Conservation (phyloP, 2,329 filamentous ascomycete genomes). For the Pseudogymnoascus verrucosus region DNA sequence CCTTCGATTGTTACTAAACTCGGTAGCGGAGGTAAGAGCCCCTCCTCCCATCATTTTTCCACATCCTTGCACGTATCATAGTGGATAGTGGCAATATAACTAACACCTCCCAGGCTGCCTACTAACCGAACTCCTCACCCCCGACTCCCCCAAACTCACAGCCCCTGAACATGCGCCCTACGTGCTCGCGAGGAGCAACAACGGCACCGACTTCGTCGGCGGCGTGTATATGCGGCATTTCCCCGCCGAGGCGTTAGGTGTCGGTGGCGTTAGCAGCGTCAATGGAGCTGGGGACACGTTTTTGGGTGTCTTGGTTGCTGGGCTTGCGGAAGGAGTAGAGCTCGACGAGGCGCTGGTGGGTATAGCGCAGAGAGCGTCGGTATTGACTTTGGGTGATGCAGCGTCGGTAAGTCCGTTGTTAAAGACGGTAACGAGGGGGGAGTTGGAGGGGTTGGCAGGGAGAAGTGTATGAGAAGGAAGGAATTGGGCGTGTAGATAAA, state of each 20-base stretch:
- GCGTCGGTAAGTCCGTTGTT: constrained; percentile 60
- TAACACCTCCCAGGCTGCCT: constrained; percentile 65
- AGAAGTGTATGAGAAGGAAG: neutral
- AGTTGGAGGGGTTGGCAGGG: constrained; percentile 14
- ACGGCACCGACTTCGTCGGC: constrained; percentile 47
- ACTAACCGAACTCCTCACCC: constrained; percentile 60
- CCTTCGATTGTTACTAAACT: constrained; percentile 80
- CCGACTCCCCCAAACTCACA: constrained; percentile 59
- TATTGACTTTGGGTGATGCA: constrained; percentile 65
- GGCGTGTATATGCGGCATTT: constrained; percentile 73
- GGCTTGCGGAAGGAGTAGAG: constrained; percentile 47
- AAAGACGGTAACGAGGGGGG: constrained; percentile 20
- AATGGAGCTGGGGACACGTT: constrained; percentile 95
- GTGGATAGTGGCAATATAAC: too few relatives aligned
- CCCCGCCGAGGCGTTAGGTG: constrained; percentile 52
- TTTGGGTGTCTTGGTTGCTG: constrained; percentile 74
- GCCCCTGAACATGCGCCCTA: constrained; percentile 57
- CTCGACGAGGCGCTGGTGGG: constrained; percentile 56
- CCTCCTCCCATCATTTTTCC: too few relatives aligned
- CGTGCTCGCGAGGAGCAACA: constrained; percentile 57
- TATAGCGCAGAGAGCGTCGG: constrained; percentile 73
- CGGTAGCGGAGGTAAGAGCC: constrained; percentile 39
- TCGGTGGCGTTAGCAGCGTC: constrained; percentile 69
- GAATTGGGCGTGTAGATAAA: neutral
- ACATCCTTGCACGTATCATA: too few relatives aligned